phyloP scores from a whole-genome alignment of 1,284 basidiomycete genomes.

The Ceratobasidium sp. region DNA sequence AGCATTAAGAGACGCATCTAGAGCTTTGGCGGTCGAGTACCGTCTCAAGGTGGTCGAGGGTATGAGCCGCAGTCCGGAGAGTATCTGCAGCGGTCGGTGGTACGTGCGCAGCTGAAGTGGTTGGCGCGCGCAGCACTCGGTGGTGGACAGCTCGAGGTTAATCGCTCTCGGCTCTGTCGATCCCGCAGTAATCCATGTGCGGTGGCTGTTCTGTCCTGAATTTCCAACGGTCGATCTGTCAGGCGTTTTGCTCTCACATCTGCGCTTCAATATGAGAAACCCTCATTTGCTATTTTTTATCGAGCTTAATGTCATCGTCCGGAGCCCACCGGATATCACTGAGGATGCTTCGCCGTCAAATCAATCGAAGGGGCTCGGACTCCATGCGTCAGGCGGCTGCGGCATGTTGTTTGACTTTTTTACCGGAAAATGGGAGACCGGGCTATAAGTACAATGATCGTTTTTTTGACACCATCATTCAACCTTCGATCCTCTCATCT shows the following conservation, averaged over 20 bases:
- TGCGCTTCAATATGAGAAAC: not conserved
- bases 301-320: too few relatives aligned
- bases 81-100: not conserved
- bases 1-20: not conserved
- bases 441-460: conserved; percentile 21
- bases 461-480: conserved; percentile 2
- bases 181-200: conserved; percentile 30
- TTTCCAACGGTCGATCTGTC: conserved; percentile 5
- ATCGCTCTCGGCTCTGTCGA: not conserved
- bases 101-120: conserved; percentile 16
- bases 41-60: not conserved
- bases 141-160: not conserved
- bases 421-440: conserved; percentile 5
- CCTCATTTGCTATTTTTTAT: too few relatives aligned
- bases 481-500: not conserved
- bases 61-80: conserved; percentile 15
- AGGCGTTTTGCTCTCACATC: not conserved
- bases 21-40: not conserved
- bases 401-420: not conserved
- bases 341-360: too few relatives aligned
- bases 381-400: conserved; percentile 15
- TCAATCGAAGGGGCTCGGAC: not conserved
- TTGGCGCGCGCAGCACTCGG: conserved; percentile 13
- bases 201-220: conserved; percentile 16
- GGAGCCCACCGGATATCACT: too few relatives aligned